Evolutionary conservation across 495 filamentous ascomycete species (phyloP).

Genomic region (Daldinia decipiens): DNA sequence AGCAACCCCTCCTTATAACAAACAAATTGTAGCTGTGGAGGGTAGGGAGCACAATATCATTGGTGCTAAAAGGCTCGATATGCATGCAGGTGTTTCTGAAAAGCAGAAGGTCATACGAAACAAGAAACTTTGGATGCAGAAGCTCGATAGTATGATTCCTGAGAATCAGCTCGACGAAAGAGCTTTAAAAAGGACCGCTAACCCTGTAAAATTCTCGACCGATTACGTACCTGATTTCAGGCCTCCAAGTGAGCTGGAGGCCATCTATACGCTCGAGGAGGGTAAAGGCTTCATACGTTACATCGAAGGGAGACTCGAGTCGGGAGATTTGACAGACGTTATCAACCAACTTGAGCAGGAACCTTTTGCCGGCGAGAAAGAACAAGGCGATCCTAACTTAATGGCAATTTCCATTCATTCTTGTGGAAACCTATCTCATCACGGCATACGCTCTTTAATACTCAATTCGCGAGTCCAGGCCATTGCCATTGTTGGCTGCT

Average conservation of each 20-base stretch:
- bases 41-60: conserved; percentile 84
- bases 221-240: conserved; percentile 57
- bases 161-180: conserved; percentile 54
- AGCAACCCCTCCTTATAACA: conserved; percentile 84
- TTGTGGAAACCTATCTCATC: conserved; percentile 96
- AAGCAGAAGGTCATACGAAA: conserved; percentile 75
- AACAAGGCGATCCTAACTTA: conserved; percentile 59
- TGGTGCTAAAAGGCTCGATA: conserved; percentile 84
- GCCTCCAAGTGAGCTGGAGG: conserved; percentile 56
- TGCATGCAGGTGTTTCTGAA: conserved; percentile 74
- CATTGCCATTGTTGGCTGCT: conserved; percentile 95
- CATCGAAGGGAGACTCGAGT: conserved; percentile 65
- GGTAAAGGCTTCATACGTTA: conserved; percentile 77
- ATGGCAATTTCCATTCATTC: conserved; percentile 96
- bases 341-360: conserved; percentile 55
- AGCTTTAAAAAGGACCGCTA: conserved; percentile 53
- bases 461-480: conserved; percentile 84
- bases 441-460: conserved; percentile 85
- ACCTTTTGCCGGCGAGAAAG: conserved; percentile 41
- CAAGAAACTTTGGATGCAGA: conserved; percentile 73
- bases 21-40: conserved; percentile 90
- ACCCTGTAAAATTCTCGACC: conserved; percentile 47
- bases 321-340: conserved; percentile 68
- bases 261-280: conserved; percentile 58
- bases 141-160: conserved; percentile 52